These are phyloP conservation scores for Coemansia sp. DNA, from an alignment of 192 early-diverging fungal genomes.

Conservation along the genomic window DNA sequence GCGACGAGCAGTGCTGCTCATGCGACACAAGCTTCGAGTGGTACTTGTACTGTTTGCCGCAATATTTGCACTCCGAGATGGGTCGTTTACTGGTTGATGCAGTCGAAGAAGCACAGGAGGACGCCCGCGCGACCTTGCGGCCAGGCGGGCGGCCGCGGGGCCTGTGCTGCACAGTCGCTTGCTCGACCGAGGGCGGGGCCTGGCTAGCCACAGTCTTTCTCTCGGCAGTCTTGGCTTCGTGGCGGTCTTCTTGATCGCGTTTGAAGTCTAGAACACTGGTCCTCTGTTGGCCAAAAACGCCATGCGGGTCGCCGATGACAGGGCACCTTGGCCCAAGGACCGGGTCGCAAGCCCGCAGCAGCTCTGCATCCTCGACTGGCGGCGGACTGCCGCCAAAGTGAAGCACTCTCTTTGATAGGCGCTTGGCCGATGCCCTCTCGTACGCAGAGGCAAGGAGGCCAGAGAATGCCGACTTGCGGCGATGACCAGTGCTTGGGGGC, in stretches of 20 bases:
- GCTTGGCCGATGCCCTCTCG: slow-evolving; percentile 36
- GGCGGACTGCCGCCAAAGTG: slow-evolving; percentile 24
- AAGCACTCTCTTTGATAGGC: slow-evolving; percentile 35
- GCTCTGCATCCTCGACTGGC: slow-evolving; percentile 3
- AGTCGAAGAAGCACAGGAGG: not conserved
- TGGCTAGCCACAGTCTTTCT: slow-evolving; percentile 20
- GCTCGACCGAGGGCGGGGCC: slow-evolving; percentile 35
- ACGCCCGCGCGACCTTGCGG: slow-evolving; percentile 11
- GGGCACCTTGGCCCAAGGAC: slow-evolving; percentile 48
- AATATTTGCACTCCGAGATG: slow-evolving; percentile 57
- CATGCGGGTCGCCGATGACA: slow-evolving; percentile 42
- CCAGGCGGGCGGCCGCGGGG: slow-evolving; percentile 17
- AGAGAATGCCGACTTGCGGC: slow-evolving; percentile 35
- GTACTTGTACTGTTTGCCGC: slow-evolving; percentile 63
- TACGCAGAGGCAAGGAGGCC: slow-evolving; percentile 46
- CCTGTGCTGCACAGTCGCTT: slow-evolving; percentile 25
- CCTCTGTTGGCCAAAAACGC: slow-evolving; percentile 26
- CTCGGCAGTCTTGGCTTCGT: slow-evolving; percentile 15
- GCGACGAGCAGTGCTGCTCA: slow-evolving; percentile 55
- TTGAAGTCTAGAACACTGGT: slow-evolving; percentile 13
- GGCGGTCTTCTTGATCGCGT: slow-evolving; percentile 22
- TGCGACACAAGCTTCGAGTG: slow-evolving; percentile 60
- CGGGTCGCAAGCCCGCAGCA: slow-evolving; percentile 31
- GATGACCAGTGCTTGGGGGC: slow-evolving; percentile 38
- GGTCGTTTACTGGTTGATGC: slow-evolving; percentile 18